These are phyloP conservation scores for Aspergillus bombycis DNA, from an alignment of 2,329 filamentous ascomycete genomes.

Conservation along the genomic window DNA sequence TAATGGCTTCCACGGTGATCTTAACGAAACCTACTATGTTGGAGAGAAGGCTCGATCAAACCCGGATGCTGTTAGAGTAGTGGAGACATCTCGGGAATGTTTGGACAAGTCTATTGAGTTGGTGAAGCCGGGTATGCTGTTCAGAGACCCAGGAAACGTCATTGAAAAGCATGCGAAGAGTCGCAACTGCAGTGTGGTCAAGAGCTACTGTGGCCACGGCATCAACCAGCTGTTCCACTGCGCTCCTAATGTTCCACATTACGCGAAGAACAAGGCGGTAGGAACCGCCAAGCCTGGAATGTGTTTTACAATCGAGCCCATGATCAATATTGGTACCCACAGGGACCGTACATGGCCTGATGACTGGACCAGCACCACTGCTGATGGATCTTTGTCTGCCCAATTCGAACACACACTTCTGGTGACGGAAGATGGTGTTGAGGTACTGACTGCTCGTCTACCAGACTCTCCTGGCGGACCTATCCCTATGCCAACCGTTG, in stretches of 20 bases:
- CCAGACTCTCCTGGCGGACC: conserved; percentile 76
- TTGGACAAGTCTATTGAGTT: conserved; percentile 87
- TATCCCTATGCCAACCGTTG: conserved; percentile 58
- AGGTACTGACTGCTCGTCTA: conserved; percentile 75
- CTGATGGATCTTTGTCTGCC: conserved; percentile 85
- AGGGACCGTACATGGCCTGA: conserved; percentile 96
- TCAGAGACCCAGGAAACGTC: conserved; percentile 89
- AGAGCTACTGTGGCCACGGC: conserved; percentile 94
- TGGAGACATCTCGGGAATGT: conserved; percentile 87
- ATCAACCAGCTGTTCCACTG: conserved; percentile 94
- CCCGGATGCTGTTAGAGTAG: conserved; percentile 83
- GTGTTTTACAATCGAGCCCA: conserved; percentile 99
- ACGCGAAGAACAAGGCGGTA: conserved; percentile 97
- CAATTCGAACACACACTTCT: conserved; percentile 92
- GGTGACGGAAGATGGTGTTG: conserved; percentile 80
- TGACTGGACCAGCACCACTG: conserved; percentile 95
- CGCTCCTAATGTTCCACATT: conserved; percentile 92
- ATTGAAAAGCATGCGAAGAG: conserved; percentile 95
- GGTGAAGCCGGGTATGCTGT: conserved; percentile 89
- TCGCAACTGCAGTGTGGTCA: conserved; percentile 84
- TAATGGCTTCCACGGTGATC: conserved; percentile 89
- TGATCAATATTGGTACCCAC: conserved; percentile 92
- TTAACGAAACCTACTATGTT: conserved; percentile 99
- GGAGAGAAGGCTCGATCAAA: conserved; percentile 84
- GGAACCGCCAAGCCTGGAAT: conserved; percentile 93